Base-by-base conservation (phyloP, 176 grass and related monocot species). In the Secale cereale region DNA sequence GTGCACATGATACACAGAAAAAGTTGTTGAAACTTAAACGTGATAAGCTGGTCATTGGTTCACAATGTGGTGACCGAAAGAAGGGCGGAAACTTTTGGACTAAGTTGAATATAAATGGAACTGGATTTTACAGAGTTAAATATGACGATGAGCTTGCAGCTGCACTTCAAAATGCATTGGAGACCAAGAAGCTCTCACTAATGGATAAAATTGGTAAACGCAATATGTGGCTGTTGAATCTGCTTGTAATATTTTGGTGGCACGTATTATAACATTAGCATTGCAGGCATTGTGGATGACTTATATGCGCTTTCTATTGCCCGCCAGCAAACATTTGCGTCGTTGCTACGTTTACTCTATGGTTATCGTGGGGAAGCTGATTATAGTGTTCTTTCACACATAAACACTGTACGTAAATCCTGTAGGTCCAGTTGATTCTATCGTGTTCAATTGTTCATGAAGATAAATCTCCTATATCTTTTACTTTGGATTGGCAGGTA, bases 71-170 rank as follows among this genome's bases (percentile, higher is more conserved):
- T 76, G 48, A 82, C n/a, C 32, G 65, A 78, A 78, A 75, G 36
- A 87, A 86, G 59, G 63, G 85, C 39, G 69, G 17, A 78, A 48
- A 64, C 54, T 95, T 92, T 87, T 98, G 96, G 96, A 78, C 92
- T 81, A 98, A 94, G 69, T 70, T 95, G 78, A 98, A 98, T 77
- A 43, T 90, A 27, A 73, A 98, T 76, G 93, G 95, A 86, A 94
- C 91, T 26, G 96, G 93, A 40, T 95, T 98, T 81, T 98, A 98
- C 80, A 84, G 96, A 77, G 86, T 95, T 32, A 85, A 94, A 85
- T 98, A 98, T 75, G 93, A 98, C 45, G 86, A 94, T 79, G 69
- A 89, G 79, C 91, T 98, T 87, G 77, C 83, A 72, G 83, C 78
- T 83, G 77, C 89, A 71, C 89, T 98, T 89, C 66, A 72, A 89